Percentiles rank a stretch among this genome's conserved stretches.
These are phyloP conservation scores for Aplosporella prunicola DNA, from an alignment of 2,329 filamentous ascomycete genomes.

Conservation along the genomic window DNA sequence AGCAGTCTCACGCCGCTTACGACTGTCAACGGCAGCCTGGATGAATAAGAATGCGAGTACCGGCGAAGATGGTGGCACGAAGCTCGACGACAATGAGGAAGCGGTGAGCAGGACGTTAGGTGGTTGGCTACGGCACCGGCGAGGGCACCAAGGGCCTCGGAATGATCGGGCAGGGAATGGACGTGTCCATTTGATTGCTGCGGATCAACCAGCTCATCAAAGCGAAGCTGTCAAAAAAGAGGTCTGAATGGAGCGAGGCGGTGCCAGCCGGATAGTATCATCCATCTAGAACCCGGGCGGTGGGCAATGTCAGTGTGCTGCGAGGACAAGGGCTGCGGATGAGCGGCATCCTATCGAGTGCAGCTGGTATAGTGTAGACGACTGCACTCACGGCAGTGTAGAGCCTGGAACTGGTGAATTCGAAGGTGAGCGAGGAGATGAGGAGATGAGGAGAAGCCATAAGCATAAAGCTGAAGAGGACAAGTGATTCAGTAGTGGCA, in stretches of 20 bases:
- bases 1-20: no score
- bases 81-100: constrained; percentile 52
- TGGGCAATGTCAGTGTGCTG: constrained; percentile 55
- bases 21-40: no score
- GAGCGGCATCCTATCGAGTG: constrained; percentile 61
- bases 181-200: constrained; percentile 73
- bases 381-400: constrained; percentile 91
- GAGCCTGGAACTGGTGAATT: constrained; percentile 88
- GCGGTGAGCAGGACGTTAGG: constrained; percentile 87
- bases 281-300: constrained; percentile 60
- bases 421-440: constrained; percentile 79
- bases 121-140: constrained; percentile 79
- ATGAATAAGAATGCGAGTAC: no score
- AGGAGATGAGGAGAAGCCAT: no score
- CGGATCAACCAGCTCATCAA: constrained; percentile 90
- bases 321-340: constrained; percentile 70
- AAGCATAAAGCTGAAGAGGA: constrained; percentile 94
- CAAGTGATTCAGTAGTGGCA: constrained; percentile 90
- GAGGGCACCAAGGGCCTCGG: constrained; percentile 80
- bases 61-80: constrained; percentile 33
- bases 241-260: constrained; percentile 80
- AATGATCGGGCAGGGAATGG: constrained; percentile 85
- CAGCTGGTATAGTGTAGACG: constrained; percentile 60
- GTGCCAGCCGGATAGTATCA: constrained; percentile 46
- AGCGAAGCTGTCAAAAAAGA: constrained; percentile 88